Conservation (phyloP, 768 basidiomycete genomes). For the Boletellus emodensis region DNA sequence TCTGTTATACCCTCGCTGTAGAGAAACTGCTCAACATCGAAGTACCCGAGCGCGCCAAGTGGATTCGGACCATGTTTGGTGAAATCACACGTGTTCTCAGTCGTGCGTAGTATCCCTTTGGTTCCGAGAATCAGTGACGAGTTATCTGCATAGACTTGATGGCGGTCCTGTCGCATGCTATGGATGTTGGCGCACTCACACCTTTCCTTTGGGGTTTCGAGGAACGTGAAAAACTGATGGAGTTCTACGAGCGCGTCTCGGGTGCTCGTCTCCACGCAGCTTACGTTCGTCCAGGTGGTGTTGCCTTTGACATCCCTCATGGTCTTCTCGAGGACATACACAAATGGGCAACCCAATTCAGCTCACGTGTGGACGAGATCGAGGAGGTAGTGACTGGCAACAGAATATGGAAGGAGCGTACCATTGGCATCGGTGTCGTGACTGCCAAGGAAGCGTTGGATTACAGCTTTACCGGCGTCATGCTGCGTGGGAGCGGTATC, state of each 20-base stretch:
- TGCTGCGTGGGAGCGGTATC: constrained; percentile 91
- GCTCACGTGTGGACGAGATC: constrained; percentile 88
- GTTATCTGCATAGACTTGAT: constrained; percentile 64
- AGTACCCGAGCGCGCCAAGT: constrained; percentile 94
- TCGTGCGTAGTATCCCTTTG: constrained; percentile 47
- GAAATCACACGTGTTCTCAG: constrained; percentile 96
- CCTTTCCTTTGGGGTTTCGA: constrained; percentile 99
- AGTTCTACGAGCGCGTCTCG: constrained; percentile 99
- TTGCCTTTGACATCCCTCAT: constrained; percentile 95
- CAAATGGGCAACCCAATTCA: constrained; percentile 96
- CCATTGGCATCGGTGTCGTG: constrained; percentile 84
- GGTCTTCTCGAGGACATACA: constrained; percentile 98
- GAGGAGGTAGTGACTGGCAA: constrained; percentile 98
- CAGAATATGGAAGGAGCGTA: constrained; percentile 97
- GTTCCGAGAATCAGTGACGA: constrained; percentile 1
- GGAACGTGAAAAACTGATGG: constrained; percentile 99
- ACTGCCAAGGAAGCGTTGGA: constrained; percentile 90
- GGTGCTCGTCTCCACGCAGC: constrained; percentile 96
- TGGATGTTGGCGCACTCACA: constrained; percentile 97
- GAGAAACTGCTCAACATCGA: constrained; percentile 98
- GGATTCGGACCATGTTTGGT: constrained; percentile 96
- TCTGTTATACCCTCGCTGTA: constrained; percentile 94
- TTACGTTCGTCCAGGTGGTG: constrained; percentile 97
- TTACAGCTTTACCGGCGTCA: constrained; percentile 94
- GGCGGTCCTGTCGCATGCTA: constrained; percentile 93